Conservation (phyloP, 257 asterid species). For the Petrea volubilis region DNA sequence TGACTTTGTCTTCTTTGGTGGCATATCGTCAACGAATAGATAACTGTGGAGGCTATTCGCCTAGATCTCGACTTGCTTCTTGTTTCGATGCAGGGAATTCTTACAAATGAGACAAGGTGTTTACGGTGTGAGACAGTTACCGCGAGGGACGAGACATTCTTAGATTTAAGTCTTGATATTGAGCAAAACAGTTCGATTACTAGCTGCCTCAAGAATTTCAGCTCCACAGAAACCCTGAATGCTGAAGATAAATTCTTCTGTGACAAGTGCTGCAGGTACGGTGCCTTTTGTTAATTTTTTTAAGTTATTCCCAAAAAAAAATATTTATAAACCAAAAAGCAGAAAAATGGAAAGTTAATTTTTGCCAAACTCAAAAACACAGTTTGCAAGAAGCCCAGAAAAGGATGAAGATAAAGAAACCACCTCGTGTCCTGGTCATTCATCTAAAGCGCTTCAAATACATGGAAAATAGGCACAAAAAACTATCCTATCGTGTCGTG, state of each 20-base stretch:
- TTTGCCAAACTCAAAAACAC: slow-evolving; percentile 4
- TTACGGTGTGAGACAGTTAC: slow-evolving; percentile 83
- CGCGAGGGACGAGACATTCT: slow-evolving; percentile 78
- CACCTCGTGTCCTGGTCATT: slow-evolving; percentile 64
- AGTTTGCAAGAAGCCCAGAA: slow-evolving; percentile 81
- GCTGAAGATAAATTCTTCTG: slow-evolving; percentile 41
- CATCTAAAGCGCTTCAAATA: slow-evolving; percentile 77
- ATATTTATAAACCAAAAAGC: too few relatives aligned
- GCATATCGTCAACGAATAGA: not conserved
- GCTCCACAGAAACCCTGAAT: slow-evolving; percentile 73
- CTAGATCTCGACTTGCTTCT: slow-evolving; percentile 1
- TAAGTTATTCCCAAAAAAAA: not conserved
- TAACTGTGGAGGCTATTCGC: not conserved
- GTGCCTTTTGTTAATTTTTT: not conserved
- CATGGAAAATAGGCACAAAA: slow-evolving; percentile 62
- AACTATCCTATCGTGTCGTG: slow-evolving; percentile 60
- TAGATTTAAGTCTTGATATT: slow-evolving; percentile 80
- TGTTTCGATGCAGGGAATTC: slow-evolving; percentile 57
- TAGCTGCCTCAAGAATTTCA: slow-evolving; percentile 80
- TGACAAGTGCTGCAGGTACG: slow-evolving; percentile 43
- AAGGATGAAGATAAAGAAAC: slow-evolving; percentile 70
- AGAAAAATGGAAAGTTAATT: not conserved
- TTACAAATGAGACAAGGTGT: slow-evolving; percentile 80
- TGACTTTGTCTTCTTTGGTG: not conserved
- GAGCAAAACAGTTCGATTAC: slow-evolving; percentile 86